Conservation (phyloP, 1,284 basidiomycete genomes). For the Thecaphora thlaspeos region DNA sequence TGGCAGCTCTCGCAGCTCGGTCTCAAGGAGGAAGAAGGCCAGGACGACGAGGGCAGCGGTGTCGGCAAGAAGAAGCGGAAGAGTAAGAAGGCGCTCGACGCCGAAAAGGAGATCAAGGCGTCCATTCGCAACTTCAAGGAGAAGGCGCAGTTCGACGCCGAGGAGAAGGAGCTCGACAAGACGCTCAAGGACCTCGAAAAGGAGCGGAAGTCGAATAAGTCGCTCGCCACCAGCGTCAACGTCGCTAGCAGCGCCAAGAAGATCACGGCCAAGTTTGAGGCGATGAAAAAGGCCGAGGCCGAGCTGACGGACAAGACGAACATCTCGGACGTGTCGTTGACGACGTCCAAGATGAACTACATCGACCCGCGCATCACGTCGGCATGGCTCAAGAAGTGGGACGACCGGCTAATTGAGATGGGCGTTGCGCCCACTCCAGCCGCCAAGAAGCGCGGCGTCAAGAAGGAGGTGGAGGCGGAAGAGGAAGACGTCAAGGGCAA, state of each 20-base stretch:
- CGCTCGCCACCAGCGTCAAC: conserved; percentile 61
- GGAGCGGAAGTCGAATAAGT: conserved; percentile 77
- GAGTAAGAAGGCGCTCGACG: conserved; percentile 38
- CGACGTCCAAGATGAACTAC: conserved; percentile 57
- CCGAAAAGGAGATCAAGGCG: conserved; percentile 38
- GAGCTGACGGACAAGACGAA: conserved; percentile 54
- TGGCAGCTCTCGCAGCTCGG: conserved; percentile 45
- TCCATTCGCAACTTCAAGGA: conserved; percentile 41
- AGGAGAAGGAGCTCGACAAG: conserved; percentile 71
- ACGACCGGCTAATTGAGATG: conserved; percentile 32
- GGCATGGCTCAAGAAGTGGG: conserved; percentile 57
- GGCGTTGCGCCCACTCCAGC: conserved; percentile 20
- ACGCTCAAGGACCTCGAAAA: conserved; percentile 74
- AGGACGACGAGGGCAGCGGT: conserved; percentile 18
- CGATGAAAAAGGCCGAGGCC: conserved; percentile 52
- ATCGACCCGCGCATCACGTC: conserved; percentile 57
- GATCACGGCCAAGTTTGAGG: conserved; percentile 61
- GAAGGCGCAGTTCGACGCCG: conserved; percentile 60
- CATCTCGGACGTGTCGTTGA: conserved; percentile 51
- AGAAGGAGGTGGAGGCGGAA: conserved; percentile 42
- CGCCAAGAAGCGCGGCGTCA: conserved; percentile 24
- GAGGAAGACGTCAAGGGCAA: conserved; percentile 30
- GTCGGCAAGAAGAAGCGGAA: conserved; percentile 23
- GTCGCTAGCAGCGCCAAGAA: conserved; percentile 65
- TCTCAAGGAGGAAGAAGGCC: conserved; percentile 8